Evolutionary conservation across 805 yeast species (phyloP), one percentile per base, ranked within the genome.

Genomic region (Suhomyces sp.): DNA sequence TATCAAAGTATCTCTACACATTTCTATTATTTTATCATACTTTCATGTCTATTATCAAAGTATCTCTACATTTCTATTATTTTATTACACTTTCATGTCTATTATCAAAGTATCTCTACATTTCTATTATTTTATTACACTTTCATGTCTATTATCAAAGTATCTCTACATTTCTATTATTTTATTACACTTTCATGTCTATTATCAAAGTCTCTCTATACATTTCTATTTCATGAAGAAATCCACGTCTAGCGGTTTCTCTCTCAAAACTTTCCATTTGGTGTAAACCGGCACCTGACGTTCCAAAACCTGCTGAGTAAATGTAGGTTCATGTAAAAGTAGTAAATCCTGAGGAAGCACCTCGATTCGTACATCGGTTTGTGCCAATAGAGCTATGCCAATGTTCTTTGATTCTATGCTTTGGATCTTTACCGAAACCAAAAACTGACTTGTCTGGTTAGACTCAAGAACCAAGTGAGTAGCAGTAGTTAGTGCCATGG

Each of bases 181-280:
- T n/a, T n/a, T n/a, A n/a, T 19, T 19, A 19, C 19, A 19, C 19
- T 19, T 19, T 19, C 19, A 19, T 19, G 19, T 3, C 19, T 19
- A 19, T 19, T 19, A 19, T 19, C 19, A 19, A 19, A 19, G 19
- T 29, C 4, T 7, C 8, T 29, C 31, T 29, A 29, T 29, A 29
- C 2, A 29, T 29, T 29, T 29, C 31, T 29, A 29, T 29, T 19
- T 19, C 3, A 19, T 19, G 19, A 51, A 51, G 46, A 51, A 51
- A 23, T 44, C 44, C 31, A 41, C 26, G 15, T 49, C 47, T 24
- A 49, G 15, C 12, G 41, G 46, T 29, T 47, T 44, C 6, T 42
- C 52, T 27, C 49, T 45, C 8, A 41, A 24, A 2, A 51, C 36
- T 41, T 51, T 46, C 57, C 57, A 54, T 17, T 49, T 47, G 6